Evolutionary conservation across 2,329 filamentous ascomycete genomes (phyloP).

Genomic region (Chaetothyriales sp.): DNA sequence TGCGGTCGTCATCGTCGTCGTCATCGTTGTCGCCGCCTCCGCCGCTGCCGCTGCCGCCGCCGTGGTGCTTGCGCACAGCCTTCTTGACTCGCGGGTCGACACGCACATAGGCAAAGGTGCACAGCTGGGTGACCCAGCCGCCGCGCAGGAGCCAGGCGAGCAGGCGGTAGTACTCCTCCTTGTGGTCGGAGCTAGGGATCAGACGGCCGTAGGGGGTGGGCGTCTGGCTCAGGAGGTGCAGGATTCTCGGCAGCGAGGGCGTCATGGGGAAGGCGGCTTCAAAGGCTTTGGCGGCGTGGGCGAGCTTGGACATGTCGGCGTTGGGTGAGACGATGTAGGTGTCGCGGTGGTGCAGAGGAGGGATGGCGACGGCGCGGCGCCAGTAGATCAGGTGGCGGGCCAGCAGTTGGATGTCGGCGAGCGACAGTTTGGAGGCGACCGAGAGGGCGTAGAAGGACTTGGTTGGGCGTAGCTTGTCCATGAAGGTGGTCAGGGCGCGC

Average conservation of each 20-base stretch:
- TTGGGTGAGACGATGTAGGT: slow-evolving; percentile 87
- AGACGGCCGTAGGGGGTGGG: slow-evolving; percentile 73
- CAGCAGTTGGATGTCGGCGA: slow-evolving; percentile 71
- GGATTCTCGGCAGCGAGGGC: slow-evolving; percentile 70
- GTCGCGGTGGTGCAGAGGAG: slow-evolving; percentile 77
- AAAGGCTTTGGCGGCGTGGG: slow-evolving; percentile 57
- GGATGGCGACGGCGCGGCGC: slow-evolving; percentile 82
- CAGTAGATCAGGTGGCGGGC: slow-evolving; percentile 92
- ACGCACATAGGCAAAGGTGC: slow-evolving; percentile 80
- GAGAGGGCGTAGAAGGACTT: slow-evolving; percentile 63
- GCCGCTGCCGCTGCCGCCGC: slow-evolving; percentile 8
- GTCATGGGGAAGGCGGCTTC: slow-evolving; percentile 68
- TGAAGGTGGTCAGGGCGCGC: slow-evolving; percentile 60
- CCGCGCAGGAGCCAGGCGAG: slow-evolving; percentile 85
- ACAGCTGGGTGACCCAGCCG: slow-evolving; percentile 86
- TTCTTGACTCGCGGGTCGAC: slow-evolving; percentile 71
- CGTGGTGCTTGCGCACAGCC: slow-evolving; percentile 54
- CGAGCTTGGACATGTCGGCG: slow-evolving; percentile 60
- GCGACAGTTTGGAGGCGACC: slow-evolving; percentile 47
- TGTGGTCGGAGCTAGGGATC: slow-evolving; percentile 76
- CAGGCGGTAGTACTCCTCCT: slow-evolving; percentile 76
- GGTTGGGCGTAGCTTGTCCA: slow-evolving; percentile 45
- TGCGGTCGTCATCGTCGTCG: neutral
- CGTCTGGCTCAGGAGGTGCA: slow-evolving; percentile 61
- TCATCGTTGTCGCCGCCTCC: neutral